phyloP scores from a whole-genome alignment of 306 rosid species.

The Casuarina equisetifolia region DNA sequence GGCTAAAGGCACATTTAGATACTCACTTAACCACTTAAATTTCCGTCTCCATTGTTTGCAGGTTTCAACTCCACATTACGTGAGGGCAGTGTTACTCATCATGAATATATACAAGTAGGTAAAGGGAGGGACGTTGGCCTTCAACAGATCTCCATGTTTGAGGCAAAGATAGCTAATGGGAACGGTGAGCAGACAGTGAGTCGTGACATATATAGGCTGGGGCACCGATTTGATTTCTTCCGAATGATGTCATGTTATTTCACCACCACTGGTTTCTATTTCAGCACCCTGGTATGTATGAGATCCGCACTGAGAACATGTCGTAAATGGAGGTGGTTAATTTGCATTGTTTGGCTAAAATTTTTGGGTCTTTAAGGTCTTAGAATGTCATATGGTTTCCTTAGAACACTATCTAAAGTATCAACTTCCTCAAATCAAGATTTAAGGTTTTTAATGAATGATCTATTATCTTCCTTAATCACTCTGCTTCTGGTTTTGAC shows the following conservation, averaged over 20 bases:
- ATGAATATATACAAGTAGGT: conserved; percentile 97
- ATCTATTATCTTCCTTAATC: conserved; percentile 7
- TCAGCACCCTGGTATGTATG: conserved; percentile 83
- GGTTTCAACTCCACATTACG: conserved; percentile 95
- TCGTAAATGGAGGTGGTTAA: too few species aligned
- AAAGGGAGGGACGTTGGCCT: conserved; percentile 98
- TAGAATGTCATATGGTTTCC: not conserved
- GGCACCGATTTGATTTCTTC: conserved; percentile 94
- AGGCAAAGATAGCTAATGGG: conserved; percentile 95
- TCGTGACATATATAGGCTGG: conserved; percentile 92
- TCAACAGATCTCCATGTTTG: conserved; percentile 94
- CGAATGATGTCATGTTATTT: conserved; percentile 84
- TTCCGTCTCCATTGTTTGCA: conserved; percentile 29
- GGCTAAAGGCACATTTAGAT: not conserved
- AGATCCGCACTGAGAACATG: not conserved
- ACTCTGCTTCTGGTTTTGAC: conserved; percentile 41
- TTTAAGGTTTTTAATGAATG: too few species aligned
- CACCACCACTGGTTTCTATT: conserved; percentile 92
- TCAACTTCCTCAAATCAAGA: too few species aligned
- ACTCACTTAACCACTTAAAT: conserved; percentile 9
- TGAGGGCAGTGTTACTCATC: conserved; percentile 91
- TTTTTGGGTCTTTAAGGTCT: too few species aligned
- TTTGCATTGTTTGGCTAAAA: too few species aligned
- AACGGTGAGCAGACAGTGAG: conserved; percentile 96
- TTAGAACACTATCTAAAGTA: too few species aligned